These are phyloP conservation scores for Saccharomyces hybrid DNA, from an alignment of 1,139 yeast species.

Conservation along the genomic window DNA sequence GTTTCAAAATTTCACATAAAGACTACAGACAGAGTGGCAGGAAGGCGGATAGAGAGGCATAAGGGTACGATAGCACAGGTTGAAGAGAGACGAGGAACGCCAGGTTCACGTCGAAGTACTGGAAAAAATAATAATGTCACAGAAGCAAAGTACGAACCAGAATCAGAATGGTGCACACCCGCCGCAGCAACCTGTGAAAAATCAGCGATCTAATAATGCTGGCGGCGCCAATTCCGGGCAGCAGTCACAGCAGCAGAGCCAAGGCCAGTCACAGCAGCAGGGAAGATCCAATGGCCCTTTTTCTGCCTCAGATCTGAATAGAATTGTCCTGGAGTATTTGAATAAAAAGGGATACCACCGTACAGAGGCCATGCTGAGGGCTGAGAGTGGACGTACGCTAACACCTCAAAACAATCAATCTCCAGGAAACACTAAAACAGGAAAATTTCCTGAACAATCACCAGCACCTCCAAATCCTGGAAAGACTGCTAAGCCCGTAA, in stretches of 20 bases:
- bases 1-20: not conserved
- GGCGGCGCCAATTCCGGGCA: not conserved
- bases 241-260: constrained; percentile 3
- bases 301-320: constrained; percentile 74
- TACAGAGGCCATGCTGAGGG: constrained; percentile 88
- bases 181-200: not conserved
- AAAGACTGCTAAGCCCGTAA: constrained; percentile 31
- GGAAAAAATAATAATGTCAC: constrained; percentile 2
- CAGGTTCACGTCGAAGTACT: not conserved
- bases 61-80: not conserved
- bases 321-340: constrained; percentile 85
- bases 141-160: constrained; percentile 1
- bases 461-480: constrained; percentile 32
- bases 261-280: not conserved
- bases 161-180: not conserved
- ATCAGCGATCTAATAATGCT: not conserved
- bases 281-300: constrained; percentile 28
- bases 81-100: not conserved
- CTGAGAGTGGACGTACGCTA: constrained; percentile 73
- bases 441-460: constrained; percentile 30
- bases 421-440: constrained; percentile 31
- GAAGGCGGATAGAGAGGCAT: not conserved
- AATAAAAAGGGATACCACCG: constrained; percentile 90
- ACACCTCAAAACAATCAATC: constrained; percentile 42
- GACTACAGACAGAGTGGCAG: not conserved